A percentile compares a stretch with the other conserved stretches of the same genome.
phyloP scores from a whole-genome alignment of 176 grass and related monocot species.

The Poa annua region DNA sequence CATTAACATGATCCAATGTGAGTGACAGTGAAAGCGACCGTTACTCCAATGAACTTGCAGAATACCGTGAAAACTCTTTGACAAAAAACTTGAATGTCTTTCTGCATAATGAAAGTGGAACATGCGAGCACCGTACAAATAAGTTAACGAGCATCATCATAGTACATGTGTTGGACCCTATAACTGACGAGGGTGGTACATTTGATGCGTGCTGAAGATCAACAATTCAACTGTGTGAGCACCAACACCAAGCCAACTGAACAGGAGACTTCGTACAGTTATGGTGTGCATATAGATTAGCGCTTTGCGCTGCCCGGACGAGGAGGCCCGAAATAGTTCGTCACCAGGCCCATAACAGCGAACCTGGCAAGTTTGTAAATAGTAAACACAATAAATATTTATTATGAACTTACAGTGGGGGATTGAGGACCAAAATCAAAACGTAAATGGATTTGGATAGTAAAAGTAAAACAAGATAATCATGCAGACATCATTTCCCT shows the following conservation, averaged over 20 bases:
- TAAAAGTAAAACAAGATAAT: not conserved
- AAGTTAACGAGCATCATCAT: constrained; percentile 33
- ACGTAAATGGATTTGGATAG: not conserved
- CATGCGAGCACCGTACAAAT: not conserved
- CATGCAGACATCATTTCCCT: not conserved
- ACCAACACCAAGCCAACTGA: not conserved
- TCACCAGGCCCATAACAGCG: constrained; percentile 92
- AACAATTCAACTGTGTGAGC: not conserved
- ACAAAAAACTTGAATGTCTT: not conserved
- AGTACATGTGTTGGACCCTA: not conserved
- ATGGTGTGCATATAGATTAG: constrained; percentile 36
- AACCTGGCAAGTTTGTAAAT: constrained; percentile 63
- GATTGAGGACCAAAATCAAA: not conserved
- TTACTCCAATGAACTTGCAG: not conserved
- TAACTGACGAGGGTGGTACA: constrained; percentile 9
- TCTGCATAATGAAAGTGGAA: not conserved
- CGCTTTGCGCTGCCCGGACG: constrained; percentile 57
- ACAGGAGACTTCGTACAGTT: not conserved
- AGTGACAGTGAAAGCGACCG: not conserved
- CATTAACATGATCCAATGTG: too few species aligned
- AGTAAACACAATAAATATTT: not conserved
- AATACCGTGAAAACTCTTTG: not conserved
- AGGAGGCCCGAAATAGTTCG: constrained; percentile 81
- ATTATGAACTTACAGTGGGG: constrained; percentile 1
- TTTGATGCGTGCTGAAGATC: not conserved